Conservation (phyloP, 208 protist genomes). For the Crithidia thermophila region DNA sequence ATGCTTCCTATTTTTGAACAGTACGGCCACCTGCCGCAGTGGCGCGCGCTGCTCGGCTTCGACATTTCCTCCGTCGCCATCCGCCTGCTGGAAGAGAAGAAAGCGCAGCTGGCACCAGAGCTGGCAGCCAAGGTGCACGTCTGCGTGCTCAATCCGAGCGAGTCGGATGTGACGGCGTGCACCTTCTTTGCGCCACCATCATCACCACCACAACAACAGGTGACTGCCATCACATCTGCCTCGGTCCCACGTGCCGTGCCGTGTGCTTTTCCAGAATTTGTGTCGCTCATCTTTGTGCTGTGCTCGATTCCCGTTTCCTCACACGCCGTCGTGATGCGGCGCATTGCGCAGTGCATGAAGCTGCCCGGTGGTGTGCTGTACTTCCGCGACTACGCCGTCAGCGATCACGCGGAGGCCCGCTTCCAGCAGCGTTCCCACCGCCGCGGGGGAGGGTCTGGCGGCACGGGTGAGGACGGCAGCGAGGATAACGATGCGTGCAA, state of each 20-base stretch:
- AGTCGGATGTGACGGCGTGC: constrained; percentile 45
- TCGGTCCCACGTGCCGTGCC: background rate
- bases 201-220: background rate
- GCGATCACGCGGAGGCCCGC: constrained; percentile 79
- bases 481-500: constrained; percentile 17
- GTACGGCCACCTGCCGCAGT: constrained; percentile 69
- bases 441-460: background rate
- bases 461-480: background rate
- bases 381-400: constrained; percentile 88
- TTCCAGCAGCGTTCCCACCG: constrained; percentile 39
- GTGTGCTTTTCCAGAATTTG: constrained; percentile 54
- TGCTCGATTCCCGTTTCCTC: constrained; percentile 86
- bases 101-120: constrained; percentile 21
- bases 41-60: constrained; percentile 76
- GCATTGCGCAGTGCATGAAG: constrained; percentile 64
- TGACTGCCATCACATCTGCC: background rate
- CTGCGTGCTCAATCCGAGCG: constrained; percentile 57
- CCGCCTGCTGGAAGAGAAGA: constrained; percentile 65
- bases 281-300: constrained; percentile 95
- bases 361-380: constrained; percentile 76
- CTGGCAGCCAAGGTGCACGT: constrained; percentile 64
- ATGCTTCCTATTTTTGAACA: constrained; percentile 88
- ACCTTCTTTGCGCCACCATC: constrained; percentile 22
- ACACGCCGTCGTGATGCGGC: constrained; percentile 53
- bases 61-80: constrained; percentile 94